Percentiles rank a stretch among this genome's conserved stretches.
Conservation (phyloP, 441 rosid genomes). For the Syzygium syzygioides region DNA sequence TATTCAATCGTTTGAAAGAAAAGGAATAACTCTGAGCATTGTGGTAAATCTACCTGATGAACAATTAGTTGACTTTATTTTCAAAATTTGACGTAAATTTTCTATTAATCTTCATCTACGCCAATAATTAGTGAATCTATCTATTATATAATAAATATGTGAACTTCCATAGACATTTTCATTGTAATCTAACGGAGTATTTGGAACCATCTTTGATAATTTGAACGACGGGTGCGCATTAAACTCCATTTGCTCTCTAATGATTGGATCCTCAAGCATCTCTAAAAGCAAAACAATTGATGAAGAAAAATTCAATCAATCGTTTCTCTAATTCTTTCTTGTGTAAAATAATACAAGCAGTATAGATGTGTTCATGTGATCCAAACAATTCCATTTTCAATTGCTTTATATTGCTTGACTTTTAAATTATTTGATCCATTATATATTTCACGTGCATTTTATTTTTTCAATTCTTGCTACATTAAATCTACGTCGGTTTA, state of each 20-base stretch:
- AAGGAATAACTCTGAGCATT: background rate
- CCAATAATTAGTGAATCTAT: too few species aligned
- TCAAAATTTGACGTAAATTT: too few species aligned
- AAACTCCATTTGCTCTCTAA: background rate
- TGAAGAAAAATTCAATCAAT: background rate
- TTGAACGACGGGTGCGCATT: background rate
- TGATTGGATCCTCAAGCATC: background rate
- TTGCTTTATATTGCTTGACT: background rate
- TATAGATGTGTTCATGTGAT: background rate
- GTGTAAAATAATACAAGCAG: background rate
- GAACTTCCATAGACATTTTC: too few species aligned
- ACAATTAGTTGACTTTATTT: too few species aligned
- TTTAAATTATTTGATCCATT: background rate
- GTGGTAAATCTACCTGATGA: background rate
- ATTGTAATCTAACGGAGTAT: too few species aligned
- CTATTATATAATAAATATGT: background rate
- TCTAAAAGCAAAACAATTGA: background rate
- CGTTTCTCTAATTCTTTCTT: background rate
- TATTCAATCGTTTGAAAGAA: background rate
- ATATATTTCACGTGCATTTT: background rate
- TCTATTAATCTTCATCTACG: background rate
- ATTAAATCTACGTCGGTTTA: background rate
- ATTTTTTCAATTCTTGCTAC: background rate
- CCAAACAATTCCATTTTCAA: background rate
- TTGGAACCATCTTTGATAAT: background rate